Base-by-base conservation (phyloP, 2,329 filamentous ascomycete genomes). In the Xylaria digitata region DNA sequence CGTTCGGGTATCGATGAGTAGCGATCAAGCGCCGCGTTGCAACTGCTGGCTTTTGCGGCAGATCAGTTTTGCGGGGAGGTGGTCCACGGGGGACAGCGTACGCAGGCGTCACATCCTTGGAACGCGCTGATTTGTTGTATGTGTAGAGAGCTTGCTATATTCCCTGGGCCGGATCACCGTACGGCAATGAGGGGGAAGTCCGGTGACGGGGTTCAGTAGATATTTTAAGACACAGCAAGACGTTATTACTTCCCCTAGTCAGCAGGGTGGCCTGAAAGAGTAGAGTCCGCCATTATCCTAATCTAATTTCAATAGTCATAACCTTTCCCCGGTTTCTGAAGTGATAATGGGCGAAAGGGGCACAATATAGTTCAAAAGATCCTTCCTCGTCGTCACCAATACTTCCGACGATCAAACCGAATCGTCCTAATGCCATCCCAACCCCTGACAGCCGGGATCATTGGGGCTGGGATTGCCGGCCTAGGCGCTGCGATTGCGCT, bases 401-500 rank as follows among this genome's bases (percentile, higher is more conserved):
- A 26, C n/a, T 37, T 9, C 6, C 40, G 30, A 23, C 15, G 2
- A 15, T 11, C 34, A 32, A 19, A 9, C 13, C 49, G 3, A 30
- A 19, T 30, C n/a, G 6, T 23, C 34, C 19, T 19, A 57, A 63
- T 50, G 52, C 21, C 46, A 37, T 30, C 62, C 19, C 42, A 42
- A 13, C 46, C 59, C 26, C 45, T 37, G 2, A 64, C 61, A 6
- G 68, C 66, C 17, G 66, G 70, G 6, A 57, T 78, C 30, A 70
- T 75, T 26, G 75, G 76, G 3, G 75, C 73, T 30, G 76, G 76
- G 5, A 74, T 78, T 55, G 75, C 75, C 0, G 76, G 76, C 9
- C 72, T 78, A 15, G 67, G 72, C 6, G 72, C 73, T 7, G 75
- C 73, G 7, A 66, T 75, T 23, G 72, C 74, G 1, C 69, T 77